Conservation (phyloP, 129 eudicot genomes). For the Kitagawia praeruptora region DNA sequence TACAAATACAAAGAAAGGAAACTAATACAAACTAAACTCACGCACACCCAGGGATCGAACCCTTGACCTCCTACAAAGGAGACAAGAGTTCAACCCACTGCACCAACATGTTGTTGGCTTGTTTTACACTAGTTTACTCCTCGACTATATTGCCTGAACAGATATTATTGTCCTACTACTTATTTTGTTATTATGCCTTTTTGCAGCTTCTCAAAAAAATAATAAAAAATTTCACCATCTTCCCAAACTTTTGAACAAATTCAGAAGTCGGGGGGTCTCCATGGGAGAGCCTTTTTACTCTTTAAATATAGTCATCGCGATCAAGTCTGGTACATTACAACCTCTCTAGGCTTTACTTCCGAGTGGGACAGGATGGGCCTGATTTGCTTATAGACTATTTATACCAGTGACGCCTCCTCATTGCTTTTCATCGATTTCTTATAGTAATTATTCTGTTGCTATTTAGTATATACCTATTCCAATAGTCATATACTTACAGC, state of each 20-base stretch:
- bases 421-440: background rate
- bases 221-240: no score
- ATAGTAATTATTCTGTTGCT: background rate
- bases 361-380: background rate
- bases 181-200: background rate
- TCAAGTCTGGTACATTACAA: background rate
- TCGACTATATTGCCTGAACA: background rate
- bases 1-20: no score
- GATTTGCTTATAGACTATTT: background rate
- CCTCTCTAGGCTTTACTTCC: background rate
- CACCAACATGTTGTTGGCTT: no score
- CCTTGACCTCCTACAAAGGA: no score
- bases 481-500: conserved; percentile 52
- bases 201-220: background rate
- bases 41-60: no score
- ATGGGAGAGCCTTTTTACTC: background rate
- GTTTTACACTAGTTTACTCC: background rate
- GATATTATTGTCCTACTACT: background rate
- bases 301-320: background rate
- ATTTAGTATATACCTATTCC: background rate
- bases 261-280: background rate
- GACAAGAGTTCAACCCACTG: no score
- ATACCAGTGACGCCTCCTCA: background rate
- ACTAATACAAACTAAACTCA: no score
- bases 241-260: background rate